These are phyloP conservation scores for Magnusiomyces tetraspermus DNA, from an alignment of 1,139 yeast genomes.

Conservation along the genomic window DNA sequence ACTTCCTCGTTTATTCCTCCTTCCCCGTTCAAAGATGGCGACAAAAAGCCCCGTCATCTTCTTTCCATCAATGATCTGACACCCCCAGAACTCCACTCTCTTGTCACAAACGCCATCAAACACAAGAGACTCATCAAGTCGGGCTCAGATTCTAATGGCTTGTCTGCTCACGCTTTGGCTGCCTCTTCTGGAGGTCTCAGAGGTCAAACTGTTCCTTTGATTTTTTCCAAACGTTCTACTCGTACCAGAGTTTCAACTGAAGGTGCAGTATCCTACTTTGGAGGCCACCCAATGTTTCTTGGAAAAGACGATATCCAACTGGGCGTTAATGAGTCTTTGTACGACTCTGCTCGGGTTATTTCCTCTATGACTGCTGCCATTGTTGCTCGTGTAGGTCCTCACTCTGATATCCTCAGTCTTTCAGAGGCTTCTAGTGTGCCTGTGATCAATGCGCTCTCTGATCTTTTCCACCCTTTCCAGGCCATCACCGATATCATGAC, in stretches of 20 bases:
- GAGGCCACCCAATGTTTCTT: constrained; percentile 92
- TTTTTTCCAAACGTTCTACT: constrained; percentile 86
- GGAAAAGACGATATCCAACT: constrained; percentile 95
- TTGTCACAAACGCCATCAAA: constrained; percentile 41
- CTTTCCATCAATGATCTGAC: constrained; percentile 69
- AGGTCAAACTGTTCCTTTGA: constrained; percentile 74
- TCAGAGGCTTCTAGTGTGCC: constrained; percentile 67
- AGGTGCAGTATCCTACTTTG: constrained; percentile 88
- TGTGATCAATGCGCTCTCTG: constrained; percentile 87
- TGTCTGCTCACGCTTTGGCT: constrained; percentile 15
- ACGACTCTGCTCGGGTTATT: constrained; percentile 79
- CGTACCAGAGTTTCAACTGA: constrained; percentile 91
- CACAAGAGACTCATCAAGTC: constrained; percentile 25
- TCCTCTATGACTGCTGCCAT: constrained; percentile 93
- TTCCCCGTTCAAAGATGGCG: constrained; percentile 6
- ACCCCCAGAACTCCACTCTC: constrained; percentile 53
- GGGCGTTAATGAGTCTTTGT: constrained; percentile 82
- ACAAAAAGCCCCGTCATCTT: constrained; percentile 47
- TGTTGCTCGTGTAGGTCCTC: constrained; percentile 89
- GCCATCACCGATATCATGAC: constrained; percentile 88
- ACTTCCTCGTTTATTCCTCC: constrained; percentile 11
- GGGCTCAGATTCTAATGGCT: neutral
- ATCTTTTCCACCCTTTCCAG: constrained; percentile 86
- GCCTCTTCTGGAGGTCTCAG: constrained; percentile 36
- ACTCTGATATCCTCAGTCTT: constrained; percentile 69